Evolutionary conservation across 1,139 yeast genomes (phyloP).

Genomic region (Pichia sp.): DNA sequence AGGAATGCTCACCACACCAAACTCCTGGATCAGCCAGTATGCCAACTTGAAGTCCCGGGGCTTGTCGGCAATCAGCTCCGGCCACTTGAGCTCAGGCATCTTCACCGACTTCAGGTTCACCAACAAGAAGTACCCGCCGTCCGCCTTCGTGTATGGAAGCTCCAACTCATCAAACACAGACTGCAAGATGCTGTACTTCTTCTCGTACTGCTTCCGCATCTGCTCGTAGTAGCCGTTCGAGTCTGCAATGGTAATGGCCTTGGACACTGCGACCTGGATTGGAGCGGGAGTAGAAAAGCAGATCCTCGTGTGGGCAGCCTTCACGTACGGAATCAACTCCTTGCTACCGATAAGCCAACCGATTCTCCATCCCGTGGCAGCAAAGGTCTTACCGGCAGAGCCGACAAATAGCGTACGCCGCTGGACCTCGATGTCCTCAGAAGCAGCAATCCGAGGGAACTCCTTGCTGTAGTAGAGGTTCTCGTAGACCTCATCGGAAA

Average conservation of each 20-base stretch:
- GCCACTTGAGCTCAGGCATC: slow-evolving; percentile 60
- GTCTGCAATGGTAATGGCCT: slow-evolving; percentile 62
- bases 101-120: slow-evolving; percentile 82
- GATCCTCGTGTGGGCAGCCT: slow-evolving; percentile 90
- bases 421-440: slow-evolving; percentile 61
- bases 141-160: slow-evolving; percentile 83
- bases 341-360: slow-evolving; percentile 93
- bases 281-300: slow-evolving; percentile 89
- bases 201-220: slow-evolving; percentile 61
- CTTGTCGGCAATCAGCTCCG: slow-evolving; percentile 60
- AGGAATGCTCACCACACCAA: slow-evolving; percentile 95
- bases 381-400: slow-evolving; percentile 95
- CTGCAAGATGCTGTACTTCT: slow-evolving; percentile 69
- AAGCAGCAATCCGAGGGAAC: slow-evolving; percentile 79
- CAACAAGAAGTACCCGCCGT: slow-evolving; percentile 88
- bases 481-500: slow-evolving; percentile 95
- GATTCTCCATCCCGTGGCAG: slow-evolving; percentile 98
- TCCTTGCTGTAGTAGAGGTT: slow-evolving; percentile 61
- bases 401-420: slow-evolving; percentile 85
- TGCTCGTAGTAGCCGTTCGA: slow-evolving; percentile 57
- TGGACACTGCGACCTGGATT: slow-evolving; percentile 87
- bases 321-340: slow-evolving; percentile 73
- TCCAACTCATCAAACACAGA: slow-evolving; percentile 79
- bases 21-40: slow-evolving; percentile 85
- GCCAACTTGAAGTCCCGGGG: slow-evolving; percentile 86